These are phyloP conservation scores for Porpolomopsis calyptriformis DNA, from an alignment of 768 basidiomycete genomes.

Conservation along the genomic window DNA sequence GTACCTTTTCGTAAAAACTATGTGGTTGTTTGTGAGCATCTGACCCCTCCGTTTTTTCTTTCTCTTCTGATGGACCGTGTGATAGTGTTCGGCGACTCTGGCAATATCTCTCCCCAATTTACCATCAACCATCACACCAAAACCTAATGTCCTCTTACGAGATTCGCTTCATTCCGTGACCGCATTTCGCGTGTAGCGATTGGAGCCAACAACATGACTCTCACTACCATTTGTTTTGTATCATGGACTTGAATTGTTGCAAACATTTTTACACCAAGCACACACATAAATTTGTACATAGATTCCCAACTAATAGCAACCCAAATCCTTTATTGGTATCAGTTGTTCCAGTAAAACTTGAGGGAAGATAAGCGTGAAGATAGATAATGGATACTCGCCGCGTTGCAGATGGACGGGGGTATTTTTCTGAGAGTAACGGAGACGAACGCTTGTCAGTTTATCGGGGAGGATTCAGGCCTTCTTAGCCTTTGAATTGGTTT, in stretches of 20 bases:
- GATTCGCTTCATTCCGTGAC: background rate
- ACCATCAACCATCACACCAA: too few relatives aligned
- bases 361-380: too few relatives aligned
- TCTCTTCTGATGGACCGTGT: conserved; percentile 1
- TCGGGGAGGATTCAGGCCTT: conserved; percentile 23
- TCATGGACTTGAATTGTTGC: too few relatives aligned
- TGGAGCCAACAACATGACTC: background rate
- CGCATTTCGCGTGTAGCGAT: background rate
- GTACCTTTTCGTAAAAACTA: conserved; percentile 28
- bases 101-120: conserved; percentile 19
- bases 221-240: background rate
- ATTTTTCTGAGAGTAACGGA: too few relatives aligned
- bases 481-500: conserved; percentile 26
- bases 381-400: too few relatives aligned
- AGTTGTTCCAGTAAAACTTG: too few relatives aligned
- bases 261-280: too few relatives aligned
- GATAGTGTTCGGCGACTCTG: conserved; percentile 41
- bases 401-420: too few relatives aligned
- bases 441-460: too few relatives aligned
- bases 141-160: background rate
- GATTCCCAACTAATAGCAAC: too few relatives aligned
- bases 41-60: background rate
- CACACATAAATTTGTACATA: too few relatives aligned
- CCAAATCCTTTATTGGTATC: too few relatives aligned
- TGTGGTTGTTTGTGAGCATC: conserved; percentile 35